Conservation (phyloP, 148 eudicot species). For the Talinum fruticosum region DNA sequence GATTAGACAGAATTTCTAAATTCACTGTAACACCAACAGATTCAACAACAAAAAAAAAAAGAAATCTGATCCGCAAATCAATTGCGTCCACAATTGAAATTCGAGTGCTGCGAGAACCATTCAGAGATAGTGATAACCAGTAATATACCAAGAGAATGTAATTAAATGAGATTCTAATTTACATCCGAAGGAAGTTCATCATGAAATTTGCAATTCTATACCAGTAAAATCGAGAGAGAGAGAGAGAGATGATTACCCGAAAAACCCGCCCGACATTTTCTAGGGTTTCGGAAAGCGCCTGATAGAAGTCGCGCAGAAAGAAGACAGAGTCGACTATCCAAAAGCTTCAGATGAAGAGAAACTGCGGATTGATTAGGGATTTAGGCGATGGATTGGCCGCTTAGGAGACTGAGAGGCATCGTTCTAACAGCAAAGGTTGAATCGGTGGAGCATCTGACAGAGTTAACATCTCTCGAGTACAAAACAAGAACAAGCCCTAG, state of each 20-base stretch:
- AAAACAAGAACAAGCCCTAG: slow-evolving; percentile 9
- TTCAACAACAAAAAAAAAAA: background rate
- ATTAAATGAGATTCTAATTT: background rate
- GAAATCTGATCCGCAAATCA: background rate
- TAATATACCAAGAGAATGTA: background rate
- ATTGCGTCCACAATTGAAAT: background rate
- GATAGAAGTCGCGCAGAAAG: background rate
- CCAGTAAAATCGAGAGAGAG: background rate
- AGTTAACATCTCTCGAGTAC: background rate
- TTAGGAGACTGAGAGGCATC: slow-evolving; percentile 5
- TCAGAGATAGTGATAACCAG: background rate
- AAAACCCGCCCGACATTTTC: slow-evolving; percentile 98
- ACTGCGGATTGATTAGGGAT: background rate
- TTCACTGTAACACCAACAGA: background rate
- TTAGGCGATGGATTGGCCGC: background rate
- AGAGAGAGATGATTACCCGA: slow-evolving; percentile 45
- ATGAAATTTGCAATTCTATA: background rate
- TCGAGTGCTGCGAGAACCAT: background rate
- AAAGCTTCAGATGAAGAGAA: background rate
- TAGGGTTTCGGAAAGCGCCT: slow-evolving; percentile 53
- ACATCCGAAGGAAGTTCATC: too few relatives aligned
- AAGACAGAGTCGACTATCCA: background rate
- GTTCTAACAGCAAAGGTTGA: background rate
- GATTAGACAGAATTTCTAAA: slow-evolving; percentile 1
- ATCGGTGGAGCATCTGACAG: background rate